A percentile compares a stretch with the other conserved stretches of the same genome.
These are phyloP conservation scores for Penicillium sp. DNA, from an alignment of 2,329 filamentous ascomycete genomes.

Conservation along the genomic window DNA sequence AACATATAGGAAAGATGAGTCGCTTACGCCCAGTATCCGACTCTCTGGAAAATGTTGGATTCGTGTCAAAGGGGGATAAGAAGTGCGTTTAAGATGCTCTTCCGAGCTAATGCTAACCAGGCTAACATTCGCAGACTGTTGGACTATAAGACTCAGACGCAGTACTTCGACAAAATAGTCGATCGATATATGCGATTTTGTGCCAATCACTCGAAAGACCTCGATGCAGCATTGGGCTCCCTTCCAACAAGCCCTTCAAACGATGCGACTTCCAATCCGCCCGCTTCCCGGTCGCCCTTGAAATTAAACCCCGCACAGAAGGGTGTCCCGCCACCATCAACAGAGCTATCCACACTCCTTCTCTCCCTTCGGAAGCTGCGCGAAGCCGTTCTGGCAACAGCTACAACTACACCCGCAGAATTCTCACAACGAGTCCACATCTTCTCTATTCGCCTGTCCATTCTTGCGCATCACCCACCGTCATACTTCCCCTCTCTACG, in stretches of 20 bases:
- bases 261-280: slow-evolving; percentile 41
- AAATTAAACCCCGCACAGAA: slow-evolving; percentile 21
- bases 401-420: slow-evolving; percentile 68
- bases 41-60: slow-evolving; percentile 73
- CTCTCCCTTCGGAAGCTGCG: slow-evolving; percentile 86
- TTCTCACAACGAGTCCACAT: slow-evolving; percentile 90
- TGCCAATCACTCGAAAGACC: slow-evolving; percentile 68
- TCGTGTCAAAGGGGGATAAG: slow-evolving; percentile 87
- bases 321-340: slow-evolving; percentile 47
- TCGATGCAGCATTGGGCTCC: slow-evolving; percentile 71
- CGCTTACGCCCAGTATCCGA: slow-evolving; percentile 73
- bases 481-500: slow-evolving; percentile 86
- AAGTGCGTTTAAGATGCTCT: slow-evolving; percentile 53
- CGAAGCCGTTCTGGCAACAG: slow-evolving; percentile 73
- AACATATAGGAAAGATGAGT: slow-evolving; percentile 23
- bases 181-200: slow-evolving; percentile 89
- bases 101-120: slow-evolving; percentile 18
- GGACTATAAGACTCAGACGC: slow-evolving; percentile 74
- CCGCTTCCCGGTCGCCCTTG: slow-evolving; percentile 27
- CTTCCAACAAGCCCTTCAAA: slow-evolving; percentile 46
- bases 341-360: slow-evolving; percentile 70
- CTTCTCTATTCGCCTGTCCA: slow-evolving; percentile 81
- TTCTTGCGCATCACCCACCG: slow-evolving; percentile 77
- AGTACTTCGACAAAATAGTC: slow-evolving; percentile 82
- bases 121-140: slow-evolving; percentile 56